These are phyloP conservation scores for Asterophora lycoperdoides DNA, from an alignment of 768 basidiomycete species.

Conservation along the genomic window DNA sequence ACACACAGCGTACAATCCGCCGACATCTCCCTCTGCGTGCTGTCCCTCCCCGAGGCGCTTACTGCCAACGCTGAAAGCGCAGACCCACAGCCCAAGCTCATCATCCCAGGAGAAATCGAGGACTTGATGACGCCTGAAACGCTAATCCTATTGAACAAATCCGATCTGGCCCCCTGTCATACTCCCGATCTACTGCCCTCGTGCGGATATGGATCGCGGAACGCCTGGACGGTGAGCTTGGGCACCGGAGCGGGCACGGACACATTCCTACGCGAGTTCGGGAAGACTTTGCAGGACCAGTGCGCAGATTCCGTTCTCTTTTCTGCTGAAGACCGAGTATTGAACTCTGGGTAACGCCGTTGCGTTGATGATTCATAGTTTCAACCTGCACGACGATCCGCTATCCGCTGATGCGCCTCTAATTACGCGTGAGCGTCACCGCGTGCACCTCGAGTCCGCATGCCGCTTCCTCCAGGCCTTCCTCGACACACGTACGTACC, in stretches of 20 bases:
- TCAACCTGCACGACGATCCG: constrained; percentile 20
- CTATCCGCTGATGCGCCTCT: constrained; percentile 46
- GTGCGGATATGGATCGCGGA: neutral
- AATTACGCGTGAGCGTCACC: constrained; percentile 77
- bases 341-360: no score
- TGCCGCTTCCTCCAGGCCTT: constrained; percentile 60
- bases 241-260: constrained; percentile 51
- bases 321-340: no score
- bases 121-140: constrained; percentile 53
- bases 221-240: constrained; percentile 62
- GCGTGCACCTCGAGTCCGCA: constrained; percentile 68
- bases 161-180: constrained; percentile 42
- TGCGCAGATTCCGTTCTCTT: constrained; percentile 22
- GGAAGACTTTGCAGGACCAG: constrained; percentile 45
- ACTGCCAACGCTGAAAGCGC: neutral
- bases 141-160: constrained; percentile 76
- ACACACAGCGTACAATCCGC: constrained; percentile 54
- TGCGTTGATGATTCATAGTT: constrained; percentile 16
- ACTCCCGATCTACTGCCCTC: constrained; percentile 6
- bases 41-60: constrained; percentile 57
- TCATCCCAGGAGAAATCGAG: constrained; percentile 44
- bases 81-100: constrained; percentile 14
- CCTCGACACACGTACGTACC: constrained; percentile 31
- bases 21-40: constrained; percentile 75
- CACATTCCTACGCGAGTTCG: constrained; percentile 59